Base-by-base conservation (phyloP, 2,329 filamentous ascomycete genomes). In the Penicillium sp. region DNA sequence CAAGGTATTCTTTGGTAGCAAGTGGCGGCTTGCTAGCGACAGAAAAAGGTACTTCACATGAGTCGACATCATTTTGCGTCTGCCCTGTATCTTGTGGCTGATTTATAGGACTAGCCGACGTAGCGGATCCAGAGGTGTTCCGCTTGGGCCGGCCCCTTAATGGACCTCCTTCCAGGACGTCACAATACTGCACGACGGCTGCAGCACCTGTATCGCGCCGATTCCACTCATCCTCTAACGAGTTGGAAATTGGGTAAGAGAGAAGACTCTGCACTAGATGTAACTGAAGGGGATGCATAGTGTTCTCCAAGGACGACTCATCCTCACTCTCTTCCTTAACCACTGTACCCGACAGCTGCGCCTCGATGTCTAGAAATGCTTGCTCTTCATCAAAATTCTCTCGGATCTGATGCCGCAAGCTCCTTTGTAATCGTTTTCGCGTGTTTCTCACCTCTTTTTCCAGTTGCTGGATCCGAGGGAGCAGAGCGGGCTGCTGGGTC, bases 341-440 rank as follows among this genome's bases (percentile, higher is more conserved):
- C n/a, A n/a, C n/a, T n/a, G n/a, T n/a, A n/a, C n/a, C n/a, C n/a
- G n/a, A n/a, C n/a, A n/a, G n/a, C n/a, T n/a, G n/a, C n/a, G n/a
- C n/a, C 64, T 69, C 55, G 30, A 69, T 69, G 42, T 68, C 61
- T 33, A 66, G 38, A 57, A 65, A 64, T 37, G 51, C 62, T 62
- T 70, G 58, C 48, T 66, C 58, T 58, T 65, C 38, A 60, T 70
- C 59, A 65, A 68, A 70, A 4, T 67, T 59, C 61, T 64, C 58
- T 60, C 52, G 37, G n/a, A 66, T 40, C 33, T 61, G 26, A 30
- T 66, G 28, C 38, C 57, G 30, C n/a, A 68, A 58, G 46, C 38
- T 59, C 52, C 59, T 46, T 3, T 57, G 30, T 48, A 68, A 48
- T 38, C 58, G 48, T 61, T 60, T 53, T 52, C 54, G 51, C n/a